Evolutionary conservation across 139 green algal genomes (phyloP).

Genomic region (Chlamydomonas incerta): DNA sequence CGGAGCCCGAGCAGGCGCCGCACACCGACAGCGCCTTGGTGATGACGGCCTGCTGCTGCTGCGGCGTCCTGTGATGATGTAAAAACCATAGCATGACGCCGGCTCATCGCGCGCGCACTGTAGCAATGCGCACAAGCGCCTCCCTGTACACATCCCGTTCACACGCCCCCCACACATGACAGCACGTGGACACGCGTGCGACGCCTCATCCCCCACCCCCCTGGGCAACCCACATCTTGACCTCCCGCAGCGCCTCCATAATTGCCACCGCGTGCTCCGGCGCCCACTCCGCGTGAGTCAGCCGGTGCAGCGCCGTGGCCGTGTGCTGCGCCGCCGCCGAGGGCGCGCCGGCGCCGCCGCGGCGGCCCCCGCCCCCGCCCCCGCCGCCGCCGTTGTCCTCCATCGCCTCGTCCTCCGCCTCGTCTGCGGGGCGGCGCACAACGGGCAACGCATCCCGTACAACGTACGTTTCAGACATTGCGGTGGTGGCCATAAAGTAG

Average conservation of each 20-base stretch:
- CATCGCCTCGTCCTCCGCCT: slow-evolving; percentile 9
- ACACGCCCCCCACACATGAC: too few relatives aligned
- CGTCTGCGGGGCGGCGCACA: background rate
- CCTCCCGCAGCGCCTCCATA: slow-evolving; percentile 36
- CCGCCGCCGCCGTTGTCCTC: background rate
- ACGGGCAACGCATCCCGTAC: too few relatives aligned
- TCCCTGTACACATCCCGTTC: too few relatives aligned
- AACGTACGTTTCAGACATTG: background rate
- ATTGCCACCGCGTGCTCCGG: background rate
- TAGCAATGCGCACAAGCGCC: too few relatives aligned
- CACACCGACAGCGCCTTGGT: background rate
- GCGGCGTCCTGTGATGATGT: slow-evolving; percentile 5
- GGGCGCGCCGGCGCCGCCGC: background rate
- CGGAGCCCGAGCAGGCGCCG: background rate
- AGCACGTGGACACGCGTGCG: too few relatives aligned
- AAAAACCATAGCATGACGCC: too few relatives aligned
- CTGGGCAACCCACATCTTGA: slow-evolving; percentile 21
- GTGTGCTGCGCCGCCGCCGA: background rate
- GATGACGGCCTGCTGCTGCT: background rate
- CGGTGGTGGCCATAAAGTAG: background rate
- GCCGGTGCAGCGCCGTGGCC: background rate
- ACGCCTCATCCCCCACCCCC: too few relatives aligned
- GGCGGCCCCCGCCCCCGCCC: background rate
- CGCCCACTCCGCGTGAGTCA: slow-evolving; percentile 2
- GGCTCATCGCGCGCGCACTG: too few relatives aligned